Conservation (phyloP, 768 basidiomycete genomes). For the Pisolithus albus region DNA sequence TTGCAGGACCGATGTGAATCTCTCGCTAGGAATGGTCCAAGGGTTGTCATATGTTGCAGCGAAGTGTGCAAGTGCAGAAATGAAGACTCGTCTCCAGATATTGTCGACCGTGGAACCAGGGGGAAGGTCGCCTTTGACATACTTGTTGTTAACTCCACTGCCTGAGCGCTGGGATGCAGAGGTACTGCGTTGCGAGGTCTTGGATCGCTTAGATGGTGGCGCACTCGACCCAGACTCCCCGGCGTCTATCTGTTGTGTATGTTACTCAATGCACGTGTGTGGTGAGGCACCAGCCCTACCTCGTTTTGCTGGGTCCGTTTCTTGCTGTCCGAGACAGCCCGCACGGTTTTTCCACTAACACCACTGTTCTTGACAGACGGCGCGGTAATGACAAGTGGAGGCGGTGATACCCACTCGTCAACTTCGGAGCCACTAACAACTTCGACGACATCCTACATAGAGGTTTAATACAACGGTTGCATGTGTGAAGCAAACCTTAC, state of each 20-base stretch:
- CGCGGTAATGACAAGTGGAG: not conserved
- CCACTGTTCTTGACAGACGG: not conserved
- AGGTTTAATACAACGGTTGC: not conserved
- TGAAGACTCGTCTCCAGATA: slow-evolving; percentile 1
- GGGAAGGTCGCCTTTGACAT: slow-evolving; percentile 5
- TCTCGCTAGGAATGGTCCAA: slow-evolving; percentile 4
- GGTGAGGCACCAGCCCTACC: not conserved
- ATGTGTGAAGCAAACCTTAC: too few species aligned
- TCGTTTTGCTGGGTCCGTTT: not conserved
- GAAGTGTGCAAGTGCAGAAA: slow-evolving; percentile 4
- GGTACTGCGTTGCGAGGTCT: not conserved
- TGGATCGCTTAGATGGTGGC: not conserved
- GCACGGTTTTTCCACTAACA: not conserved
- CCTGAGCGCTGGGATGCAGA: not conserved
- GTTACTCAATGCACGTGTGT: not conserved
- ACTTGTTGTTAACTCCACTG: slow-evolving; percentile 5
- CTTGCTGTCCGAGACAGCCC: not conserved
- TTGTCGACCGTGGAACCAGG: slow-evolving; percentile 2
- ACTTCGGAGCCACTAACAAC: not conserved
- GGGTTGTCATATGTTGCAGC: slow-evolving; percentile 2
- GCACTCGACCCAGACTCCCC: not conserved
- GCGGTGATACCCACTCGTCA: not conserved
- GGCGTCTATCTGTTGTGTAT: not conserved
- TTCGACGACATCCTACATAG: not conserved
- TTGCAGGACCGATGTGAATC: slow-evolving; percentile 4